Evolutionary conservation across 805 yeast species (phyloP), one percentile per base, ranked within the genome.

Genomic region (Lipomyces mesembrius): DNA sequence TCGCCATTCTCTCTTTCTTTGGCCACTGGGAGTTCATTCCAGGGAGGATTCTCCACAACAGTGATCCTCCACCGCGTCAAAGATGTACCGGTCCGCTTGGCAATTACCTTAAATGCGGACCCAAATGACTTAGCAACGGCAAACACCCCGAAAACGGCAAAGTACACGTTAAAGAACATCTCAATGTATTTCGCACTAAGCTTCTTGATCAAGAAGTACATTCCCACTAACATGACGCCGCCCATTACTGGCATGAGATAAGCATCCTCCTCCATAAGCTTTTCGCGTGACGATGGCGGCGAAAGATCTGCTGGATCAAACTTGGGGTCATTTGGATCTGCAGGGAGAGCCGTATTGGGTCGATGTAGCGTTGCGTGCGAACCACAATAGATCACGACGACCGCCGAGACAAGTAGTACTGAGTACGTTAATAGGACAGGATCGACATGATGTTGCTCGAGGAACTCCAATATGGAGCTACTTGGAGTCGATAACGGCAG

Each of bases 241-340:
- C 84, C 83, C 6, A 80, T 14, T 4, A 86, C 63, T 0, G 89
- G 89, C 74, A 84, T 71, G 2, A 76, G 20, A 4, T 80, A 52
- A 0, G 83, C 87, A 57, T 75, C 78, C 60, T 72, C 75, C 25
- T 73, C 77, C 22, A 64, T 68, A 7, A 75, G 43, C 43, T 58
- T 56, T 67, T 58, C 68, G 22, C 54, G 62, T 63, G 49, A 53
- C 35, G 59, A 52, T 57, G 52, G 61, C 17, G 57, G 39, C 5
- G 56, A 53, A 51, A 72, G 55, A 63, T 75, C 77, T 11, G 64
- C 57, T 4, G 75, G 71, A 58, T 75, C 74, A 61, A 74, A 75
- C 5, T 66, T 57, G 25, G 62, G 62, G 20, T 71, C 71, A 3
- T 57, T 57, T 32, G 68, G 63, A 64, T 75, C 75, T 2, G 77